Conservation (phyloP, 805 yeast species). For the Metschnikowia shivogae region DNA sequence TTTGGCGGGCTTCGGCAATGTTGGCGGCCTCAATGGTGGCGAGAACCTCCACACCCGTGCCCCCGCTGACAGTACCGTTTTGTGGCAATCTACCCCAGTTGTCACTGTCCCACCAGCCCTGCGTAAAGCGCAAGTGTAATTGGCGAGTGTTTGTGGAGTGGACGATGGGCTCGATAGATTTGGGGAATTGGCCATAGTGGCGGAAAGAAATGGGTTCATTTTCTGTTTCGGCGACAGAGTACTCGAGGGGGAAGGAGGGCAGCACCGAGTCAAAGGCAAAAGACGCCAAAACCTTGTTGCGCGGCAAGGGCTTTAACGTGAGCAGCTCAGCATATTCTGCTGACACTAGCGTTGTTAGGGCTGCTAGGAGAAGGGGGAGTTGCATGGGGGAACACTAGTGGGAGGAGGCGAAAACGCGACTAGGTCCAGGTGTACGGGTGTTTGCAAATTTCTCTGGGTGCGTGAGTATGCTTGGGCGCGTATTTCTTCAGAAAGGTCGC, state of each 20-base stretch:
- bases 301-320: conserved; percentile 64
- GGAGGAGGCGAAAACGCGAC: too few species aligned
- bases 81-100: conserved; percentile 80
- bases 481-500: conserved; percentile 10
- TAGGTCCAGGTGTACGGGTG: too few species aligned
- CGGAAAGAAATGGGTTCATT: conserved; percentile 9
- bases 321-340: conserved; percentile 54
- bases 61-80: conserved; percentile 74
- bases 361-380: background rate
- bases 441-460: background rate
- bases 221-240: conserved; percentile 12
- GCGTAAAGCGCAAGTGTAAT: conserved; percentile 80
- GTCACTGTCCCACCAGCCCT: conserved; percentile 93
- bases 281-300: conserved; percentile 63
- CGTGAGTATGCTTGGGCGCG: too few species aligned
- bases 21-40: conserved; percentile 68
- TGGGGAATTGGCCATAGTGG: conserved; percentile 73
- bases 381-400: background rate
- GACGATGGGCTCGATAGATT: conserved; percentile 73
- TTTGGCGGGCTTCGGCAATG: conserved; percentile 49
- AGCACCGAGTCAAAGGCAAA: conserved; percentile 68
- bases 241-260: conserved; percentile 29
- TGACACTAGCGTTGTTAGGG: conserved; percentile 4
- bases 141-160: conserved; percentile 64
- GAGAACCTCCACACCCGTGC: conserved; percentile 94